Percentiles rank a stretch among this genome's conserved stretches.
Conservation (phyloP, 768 basidiomycete species). For the Crassisporium funariophilum region DNA sequence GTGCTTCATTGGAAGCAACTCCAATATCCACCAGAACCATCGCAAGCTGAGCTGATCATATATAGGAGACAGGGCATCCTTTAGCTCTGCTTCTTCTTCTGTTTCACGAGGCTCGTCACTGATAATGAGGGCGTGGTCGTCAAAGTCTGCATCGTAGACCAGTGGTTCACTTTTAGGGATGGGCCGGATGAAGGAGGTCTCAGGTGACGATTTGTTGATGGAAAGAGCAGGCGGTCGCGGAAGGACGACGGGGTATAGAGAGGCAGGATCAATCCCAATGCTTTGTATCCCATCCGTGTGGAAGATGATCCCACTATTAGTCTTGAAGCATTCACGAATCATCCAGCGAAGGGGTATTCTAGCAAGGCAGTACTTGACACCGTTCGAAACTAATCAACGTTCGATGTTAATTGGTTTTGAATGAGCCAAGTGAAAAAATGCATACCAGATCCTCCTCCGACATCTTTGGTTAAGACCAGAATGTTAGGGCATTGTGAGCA, state of each 20-base stretch:
- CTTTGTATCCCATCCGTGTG: conserved; percentile 40
- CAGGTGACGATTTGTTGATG: conserved; percentile 27
- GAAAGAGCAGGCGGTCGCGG: conserved; percentile 43
- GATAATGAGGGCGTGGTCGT: conserved; percentile 6
- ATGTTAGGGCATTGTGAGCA: neutral
- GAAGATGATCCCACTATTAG: conserved; percentile 62
- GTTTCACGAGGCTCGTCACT: conserved; percentile 17
- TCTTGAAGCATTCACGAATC: conserved; percentile 65
- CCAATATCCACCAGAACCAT: conserved; percentile 48
- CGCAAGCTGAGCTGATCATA: conserved; percentile 51
- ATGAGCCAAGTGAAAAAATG: neutral
- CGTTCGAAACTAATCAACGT: conserved; percentile 35
- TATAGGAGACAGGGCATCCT: conserved; percentile 45
- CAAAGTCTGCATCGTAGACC: conserved; percentile 9
- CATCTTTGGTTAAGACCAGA: conserved; percentile 33
- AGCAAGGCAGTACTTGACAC: conserved; percentile 42
- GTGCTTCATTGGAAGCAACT: conserved; percentile 32
- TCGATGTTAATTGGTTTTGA: neutral
- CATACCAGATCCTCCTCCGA: conserved; percentile 54
- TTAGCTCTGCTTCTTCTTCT: conserved; percentile 55
- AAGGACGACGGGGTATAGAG: conserved; percentile 38
- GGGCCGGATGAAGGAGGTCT: conserved; percentile 18
- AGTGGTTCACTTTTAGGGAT: conserved; percentile 31
- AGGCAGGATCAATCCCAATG: conserved; percentile 40
- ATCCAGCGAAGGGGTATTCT: conserved; percentile 66